These are phyloP conservation scores for Chlorella vulgaris DNA, from an alignment of 139 green algal genomes.

Conservation along the genomic window DNA sequence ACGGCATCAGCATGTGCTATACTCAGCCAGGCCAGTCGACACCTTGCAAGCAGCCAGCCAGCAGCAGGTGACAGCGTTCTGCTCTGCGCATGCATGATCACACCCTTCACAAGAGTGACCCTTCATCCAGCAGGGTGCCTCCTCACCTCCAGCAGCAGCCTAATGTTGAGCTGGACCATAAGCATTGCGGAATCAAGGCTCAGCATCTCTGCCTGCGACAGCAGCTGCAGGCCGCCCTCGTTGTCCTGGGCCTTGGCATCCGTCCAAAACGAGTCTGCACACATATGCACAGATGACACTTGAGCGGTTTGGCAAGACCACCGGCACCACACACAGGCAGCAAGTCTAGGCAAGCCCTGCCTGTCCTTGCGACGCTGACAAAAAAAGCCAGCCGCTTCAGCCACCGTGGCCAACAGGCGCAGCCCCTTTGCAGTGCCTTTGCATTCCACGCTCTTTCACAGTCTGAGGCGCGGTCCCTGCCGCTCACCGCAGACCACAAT, in stretches of 20 bases:
- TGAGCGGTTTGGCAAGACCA: background rate
- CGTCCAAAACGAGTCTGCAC: constrained; percentile 16
- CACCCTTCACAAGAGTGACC: too few relatives aligned
- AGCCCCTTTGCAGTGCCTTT: too few relatives aligned
- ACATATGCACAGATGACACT: background rate
- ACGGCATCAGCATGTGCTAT: background rate
- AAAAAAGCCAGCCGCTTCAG: too few relatives aligned
- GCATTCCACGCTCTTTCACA: too few relatives aligned
- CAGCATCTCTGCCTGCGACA: constrained; percentile 54
- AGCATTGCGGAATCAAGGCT: constrained; percentile 58
- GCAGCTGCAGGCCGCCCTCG: background rate
- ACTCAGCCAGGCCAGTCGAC: too few relatives aligned
- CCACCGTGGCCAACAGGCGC: too few relatives aligned
- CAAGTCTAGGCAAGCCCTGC: too few relatives aligned
- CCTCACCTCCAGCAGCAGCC: constrained; percentile 54
- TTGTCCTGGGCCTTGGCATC: background rate
- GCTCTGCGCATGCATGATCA: too few relatives aligned
- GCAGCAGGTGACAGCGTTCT: too few relatives aligned
- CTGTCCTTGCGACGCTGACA: too few relatives aligned
- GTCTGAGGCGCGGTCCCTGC: background rate
- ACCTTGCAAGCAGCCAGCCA: background rate
- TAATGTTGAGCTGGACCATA: constrained; percentile 62
- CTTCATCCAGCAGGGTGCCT: too few relatives aligned
- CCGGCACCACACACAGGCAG: too few relatives aligned
- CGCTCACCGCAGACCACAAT: constrained; percentile 27